phyloP scores from a whole-genome alignment of 1,284 basidiomycete species.

The Mycosarcoma maydis region DNA sequence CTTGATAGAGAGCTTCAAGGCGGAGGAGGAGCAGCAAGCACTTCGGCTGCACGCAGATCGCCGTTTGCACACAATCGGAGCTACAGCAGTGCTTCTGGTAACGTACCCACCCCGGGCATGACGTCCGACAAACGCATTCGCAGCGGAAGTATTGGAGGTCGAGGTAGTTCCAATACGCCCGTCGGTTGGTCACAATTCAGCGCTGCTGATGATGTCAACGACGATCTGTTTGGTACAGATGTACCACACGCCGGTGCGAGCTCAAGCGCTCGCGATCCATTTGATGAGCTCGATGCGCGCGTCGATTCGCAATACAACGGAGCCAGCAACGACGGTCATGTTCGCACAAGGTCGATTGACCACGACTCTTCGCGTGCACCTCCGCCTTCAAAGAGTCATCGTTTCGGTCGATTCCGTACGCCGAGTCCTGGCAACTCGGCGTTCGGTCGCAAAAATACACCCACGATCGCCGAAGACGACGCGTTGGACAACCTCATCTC shows the following conservation, averaged over 20 bases:
- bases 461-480: conserved; percentile 34
- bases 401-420: conserved; percentile 35
- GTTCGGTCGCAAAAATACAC: conserved; percentile 33
- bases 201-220: conserved; percentile 10
- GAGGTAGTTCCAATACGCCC: conserved; percentile 26
- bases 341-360: conserved; percentile 17
- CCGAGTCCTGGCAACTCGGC: conserved; percentile 33
- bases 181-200: conserved; percentile 43
- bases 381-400: conserved; percentile 19
- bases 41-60: conserved; percentile 18
- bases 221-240: conserved; percentile 23
- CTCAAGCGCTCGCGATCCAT: conserved; percentile 16
- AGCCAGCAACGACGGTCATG: conserved; percentile 14
- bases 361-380: conserved; percentile 11
- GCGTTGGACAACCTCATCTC: conserved; percentile 15
- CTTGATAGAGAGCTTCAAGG: conserved; percentile 59
- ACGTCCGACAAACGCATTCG: conserved; percentile 11
- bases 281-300: conserved; percentile 19
- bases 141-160: conserved; percentile 17
- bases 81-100: conserved; percentile 11
- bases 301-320: conserved; percentile 4
- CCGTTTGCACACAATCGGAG: conserved; percentile 14
- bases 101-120: neutral
- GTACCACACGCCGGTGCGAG: neutral
- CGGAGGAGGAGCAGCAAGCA: conserved; percentile 12